Percentiles rank a stretch among this genome's conserved stretches.
Conservation (phyloP, 371 early-diverging fungal genomes). For the Basidiobolus meristosporus region DNA sequence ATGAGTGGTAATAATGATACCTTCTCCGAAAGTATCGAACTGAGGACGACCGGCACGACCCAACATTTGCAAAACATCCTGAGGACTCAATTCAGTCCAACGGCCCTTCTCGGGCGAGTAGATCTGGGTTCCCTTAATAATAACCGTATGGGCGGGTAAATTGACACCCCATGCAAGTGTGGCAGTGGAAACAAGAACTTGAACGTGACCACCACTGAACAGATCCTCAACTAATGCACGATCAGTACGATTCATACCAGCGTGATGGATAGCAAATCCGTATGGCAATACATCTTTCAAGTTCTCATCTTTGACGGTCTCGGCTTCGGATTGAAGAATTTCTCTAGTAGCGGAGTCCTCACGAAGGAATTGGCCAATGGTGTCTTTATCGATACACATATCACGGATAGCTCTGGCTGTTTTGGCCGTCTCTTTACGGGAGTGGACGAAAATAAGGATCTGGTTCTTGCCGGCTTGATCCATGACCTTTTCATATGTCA, state of each 20-base stretch:
- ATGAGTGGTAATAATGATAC: constrained; percentile 91
- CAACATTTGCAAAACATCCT: constrained; percentile 96
- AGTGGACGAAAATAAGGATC: constrained; percentile 93
- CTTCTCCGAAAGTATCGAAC: constrained; percentile 93
- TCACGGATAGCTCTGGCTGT: constrained; percentile 83
- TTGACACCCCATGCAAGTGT: constrained; percentile 99
- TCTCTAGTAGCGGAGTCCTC: constrained; percentile 67
- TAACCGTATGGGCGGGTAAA: constrained; percentile 97
- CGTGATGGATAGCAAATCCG: constrained; percentile 97
- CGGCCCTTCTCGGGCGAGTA: constrained; percentile 89
- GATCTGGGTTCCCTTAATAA: constrained; percentile 98
- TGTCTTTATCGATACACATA: constrained; percentile 74
- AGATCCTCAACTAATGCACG: constrained; percentile 88
- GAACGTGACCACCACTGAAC: constrained; percentile 81
- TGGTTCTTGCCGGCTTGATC: constrained; percentile 83
- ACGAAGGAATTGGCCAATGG: constrained; percentile 54
- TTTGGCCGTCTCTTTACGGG: constrained; percentile 91
- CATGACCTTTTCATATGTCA: constrained; percentile 79
- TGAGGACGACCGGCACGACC: constrained; percentile 99
- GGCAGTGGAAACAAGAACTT: constrained; percentile 94
- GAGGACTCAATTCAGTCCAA: constrained; percentile 85
- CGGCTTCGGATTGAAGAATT: constrained; percentile 66
- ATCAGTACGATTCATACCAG: constrained; percentile 92
- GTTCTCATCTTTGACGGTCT: constrained; percentile 55
- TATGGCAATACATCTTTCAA: constrained; percentile 79